Conservation (phyloP, 306 rosid genomes). For the Malus sylvestris region DNA sequence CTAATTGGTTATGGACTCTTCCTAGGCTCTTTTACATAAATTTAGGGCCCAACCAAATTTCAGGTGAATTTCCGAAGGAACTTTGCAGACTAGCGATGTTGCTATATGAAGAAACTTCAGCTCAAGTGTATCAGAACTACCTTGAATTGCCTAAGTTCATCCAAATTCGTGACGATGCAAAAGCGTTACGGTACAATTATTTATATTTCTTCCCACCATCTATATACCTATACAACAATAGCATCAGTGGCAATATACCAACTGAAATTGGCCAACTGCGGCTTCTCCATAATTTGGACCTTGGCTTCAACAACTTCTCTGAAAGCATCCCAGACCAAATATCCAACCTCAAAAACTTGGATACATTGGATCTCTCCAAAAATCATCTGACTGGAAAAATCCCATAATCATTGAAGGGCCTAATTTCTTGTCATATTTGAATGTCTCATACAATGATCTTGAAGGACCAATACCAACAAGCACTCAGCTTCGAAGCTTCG, state of each 20-base stretch:
- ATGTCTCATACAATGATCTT: not conserved
- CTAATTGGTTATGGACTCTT: not conserved
- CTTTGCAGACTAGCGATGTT: not conserved
- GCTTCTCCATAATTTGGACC: not conserved
- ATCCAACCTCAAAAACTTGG: not conserved
- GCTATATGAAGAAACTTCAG: not conserved
- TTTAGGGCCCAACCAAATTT: not conserved
- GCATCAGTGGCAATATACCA: not conserved
- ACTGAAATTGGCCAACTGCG: not conserved
- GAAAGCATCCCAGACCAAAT: not conserved
- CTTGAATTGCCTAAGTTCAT: not conserved
- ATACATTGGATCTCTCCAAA: not conserved
- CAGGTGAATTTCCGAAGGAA: not conserved
- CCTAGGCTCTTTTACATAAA: not conserved
- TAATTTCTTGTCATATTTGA: not conserved
- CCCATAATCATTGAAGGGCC: not conserved
- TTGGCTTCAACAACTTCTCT: not conserved
- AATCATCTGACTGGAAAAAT: not conserved
- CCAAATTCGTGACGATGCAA: not conserved
- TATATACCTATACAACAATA: not conserved
- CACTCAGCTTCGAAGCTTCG: not conserved
- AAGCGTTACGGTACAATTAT: not conserved
- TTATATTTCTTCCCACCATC: not conserved
- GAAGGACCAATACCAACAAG: not conserved
- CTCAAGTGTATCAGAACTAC: not conserved